Base-by-base conservation (phyloP, 495 filamentous ascomycete genomes). In the Neurospora pannonica region DNA sequence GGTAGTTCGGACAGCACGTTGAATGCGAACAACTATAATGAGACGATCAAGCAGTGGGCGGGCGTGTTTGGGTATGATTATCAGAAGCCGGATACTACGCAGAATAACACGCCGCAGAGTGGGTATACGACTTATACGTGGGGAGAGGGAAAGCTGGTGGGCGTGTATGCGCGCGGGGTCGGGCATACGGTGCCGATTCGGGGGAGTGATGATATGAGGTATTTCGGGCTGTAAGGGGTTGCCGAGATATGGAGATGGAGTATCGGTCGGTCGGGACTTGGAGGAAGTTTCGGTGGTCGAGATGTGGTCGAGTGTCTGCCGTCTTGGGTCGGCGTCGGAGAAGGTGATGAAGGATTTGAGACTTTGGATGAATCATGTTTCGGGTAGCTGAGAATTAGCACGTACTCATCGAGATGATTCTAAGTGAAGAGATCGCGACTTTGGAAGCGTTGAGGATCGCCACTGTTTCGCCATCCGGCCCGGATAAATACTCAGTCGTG, bases 11-110 rank as follows among this genome's bases (percentile, higher is more conserved):
- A 87, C 72, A 74, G 70, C 0, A 84, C 81, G 9, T 78, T 88
- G 38, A 77, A 74, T n/a, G 78, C 81, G 28, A 79, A 79, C 70
- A 88, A 87, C 78, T 87, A 83, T 74, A 77, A 84, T 36, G 86
- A 88, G 79, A 85, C 82, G 38, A 79, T 86, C 71, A 87, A 87
- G 81, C 80, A 87, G 77, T 88, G 86, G 86, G 80, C 82, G 8
- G 83, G 82, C 24, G 85, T 88, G 1, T 83, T 85, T 36, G 86
- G 84, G 15, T 77, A 70, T 48, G 75, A 77, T 62, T 69, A 72
- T 15, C 71, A 21, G 31, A 75, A 74, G 54, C 76, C 78, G 13
- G 75, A 75, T 40, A 13, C 48, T 5, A 75, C 71, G 15, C 36
- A 74, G 71, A 46, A 19, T 7, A 76, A 78, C 67, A 70, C 73